These are phyloP conservation scores for Phytophthora cactorum DNA, from an alignment of 352 stramenopile species.

Conservation along the genomic window DNA sequence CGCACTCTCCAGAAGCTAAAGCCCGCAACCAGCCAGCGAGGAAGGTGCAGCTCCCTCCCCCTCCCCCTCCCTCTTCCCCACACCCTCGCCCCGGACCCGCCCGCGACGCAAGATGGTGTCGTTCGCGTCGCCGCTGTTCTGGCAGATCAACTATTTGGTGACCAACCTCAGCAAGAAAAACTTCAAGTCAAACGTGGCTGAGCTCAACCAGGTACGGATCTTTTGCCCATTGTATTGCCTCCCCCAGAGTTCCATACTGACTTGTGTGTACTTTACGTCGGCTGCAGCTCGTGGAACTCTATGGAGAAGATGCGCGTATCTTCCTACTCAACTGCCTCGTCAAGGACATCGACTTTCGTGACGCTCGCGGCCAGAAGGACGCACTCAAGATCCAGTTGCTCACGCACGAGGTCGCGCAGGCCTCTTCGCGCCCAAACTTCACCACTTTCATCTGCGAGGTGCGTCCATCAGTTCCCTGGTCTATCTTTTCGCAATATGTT, in stretches of 20 bases:
- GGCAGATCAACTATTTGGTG: conserved; percentile 94
- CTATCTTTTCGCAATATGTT: background rate
- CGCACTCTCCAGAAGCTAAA: conserved; percentile 17
- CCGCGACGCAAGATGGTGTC: conserved; percentile 70
- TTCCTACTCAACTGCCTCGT: conserved; percentile 93
- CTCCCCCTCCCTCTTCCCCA: background rate
- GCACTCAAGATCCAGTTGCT: conserved; percentile 91
- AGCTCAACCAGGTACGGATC: conserved; percentile 89
- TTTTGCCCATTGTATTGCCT: conserved; percentile 16
- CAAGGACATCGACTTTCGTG: conserved; percentile 91
- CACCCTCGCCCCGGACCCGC: conserved; percentile 6
- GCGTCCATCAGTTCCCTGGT: no score
- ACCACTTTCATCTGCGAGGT: conserved; percentile 90
- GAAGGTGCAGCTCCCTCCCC: conserved; percentile 22
- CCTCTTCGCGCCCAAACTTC: conserved; percentile 89
- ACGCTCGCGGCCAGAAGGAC: conserved; percentile 86
- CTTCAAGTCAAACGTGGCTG: conserved; percentile 92
- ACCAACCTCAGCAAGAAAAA: conserved; percentile 95
- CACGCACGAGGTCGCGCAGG: conserved; percentile 90
- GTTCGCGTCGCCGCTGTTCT: conserved; percentile 93
- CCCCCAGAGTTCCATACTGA: background rate
- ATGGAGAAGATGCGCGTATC: conserved; percentile 91
- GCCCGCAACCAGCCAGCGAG: conserved; percentile 3
- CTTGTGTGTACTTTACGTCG: conserved; percentile 5
- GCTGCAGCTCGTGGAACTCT: conserved; percentile 87